Evolutionary conservation across 768 basidiomycete genomes (phyloP).

Genomic region (Clitopilus hobsonii): DNA sequence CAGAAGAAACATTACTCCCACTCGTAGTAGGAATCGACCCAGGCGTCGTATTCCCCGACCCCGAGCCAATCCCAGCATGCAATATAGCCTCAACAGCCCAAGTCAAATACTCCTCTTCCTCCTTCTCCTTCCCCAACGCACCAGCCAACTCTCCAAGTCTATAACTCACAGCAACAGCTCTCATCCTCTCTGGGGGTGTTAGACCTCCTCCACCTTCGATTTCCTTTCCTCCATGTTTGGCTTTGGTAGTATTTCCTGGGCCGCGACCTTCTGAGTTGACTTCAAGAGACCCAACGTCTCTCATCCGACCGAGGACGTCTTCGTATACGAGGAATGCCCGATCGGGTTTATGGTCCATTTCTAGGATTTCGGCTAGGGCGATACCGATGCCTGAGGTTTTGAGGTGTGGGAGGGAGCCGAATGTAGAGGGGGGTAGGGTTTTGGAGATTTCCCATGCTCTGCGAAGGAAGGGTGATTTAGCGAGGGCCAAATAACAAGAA

Average conservation of each 20-base stretch:
- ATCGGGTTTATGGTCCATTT: conserved; percentile 30
- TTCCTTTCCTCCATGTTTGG: too few species aligned
- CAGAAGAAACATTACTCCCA: too few species aligned
- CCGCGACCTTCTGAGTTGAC: too few species aligned
- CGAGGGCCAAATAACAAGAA: conserved; percentile 10
- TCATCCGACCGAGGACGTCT: conserved; percentile 29
- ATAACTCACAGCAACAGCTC: conserved; percentile 34
- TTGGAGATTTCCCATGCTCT: conserved; percentile 58
- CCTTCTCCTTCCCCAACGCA: conserved; percentile 25
- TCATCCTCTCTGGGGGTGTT: conserved; percentile 27
- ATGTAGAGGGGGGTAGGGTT: conserved; percentile 31
- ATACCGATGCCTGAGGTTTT: conserved; percentile 68
- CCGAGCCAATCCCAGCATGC: conserved; percentile 12
- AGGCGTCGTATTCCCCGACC: too few species aligned
- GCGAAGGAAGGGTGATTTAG: background rate
- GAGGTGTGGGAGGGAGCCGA: conserved; percentile 47
- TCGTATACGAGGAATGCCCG: conserved; percentile 34
- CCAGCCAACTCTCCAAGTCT: conserved; percentile 40
- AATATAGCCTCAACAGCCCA: conserved; percentile 41
- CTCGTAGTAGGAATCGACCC: too few species aligned
- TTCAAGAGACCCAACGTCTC: conserved; percentile 19
- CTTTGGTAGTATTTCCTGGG: too few species aligned
- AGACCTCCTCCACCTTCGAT: too few species aligned
- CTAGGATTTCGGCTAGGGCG: conserved; percentile 52
- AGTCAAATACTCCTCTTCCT: conserved; percentile 39